Evolutionary conservation across 1,139 yeast species (phyloP).

Genomic region (Kurtzmaniella quercitrusa): DNA sequence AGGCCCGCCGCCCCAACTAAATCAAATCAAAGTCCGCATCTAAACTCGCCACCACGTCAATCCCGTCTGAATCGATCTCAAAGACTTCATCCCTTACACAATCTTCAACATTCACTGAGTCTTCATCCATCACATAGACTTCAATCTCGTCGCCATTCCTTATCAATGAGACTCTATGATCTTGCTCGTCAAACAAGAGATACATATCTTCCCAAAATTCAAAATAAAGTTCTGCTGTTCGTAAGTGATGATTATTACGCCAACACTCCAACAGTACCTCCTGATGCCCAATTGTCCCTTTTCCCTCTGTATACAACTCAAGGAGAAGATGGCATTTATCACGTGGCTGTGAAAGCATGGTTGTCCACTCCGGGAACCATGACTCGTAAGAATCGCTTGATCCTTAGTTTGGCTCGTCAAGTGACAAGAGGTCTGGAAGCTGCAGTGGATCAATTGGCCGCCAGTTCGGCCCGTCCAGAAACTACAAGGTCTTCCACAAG

Average conservation of each 20-base stretch:
- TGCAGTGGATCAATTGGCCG: constrained; percentile 7
- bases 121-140: neutral
- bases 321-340: constrained; percentile 25
- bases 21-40: neutral
- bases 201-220: constrained; percentile 50
- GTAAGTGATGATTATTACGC: constrained; percentile 21
- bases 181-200: constrained; percentile 56
- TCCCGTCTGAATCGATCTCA: neutral
- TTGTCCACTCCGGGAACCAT: constrained; percentile 67
- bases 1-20: neutral
- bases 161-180: constrained; percentile 27
- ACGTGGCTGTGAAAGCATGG: constrained; percentile 72
- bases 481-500: constrained; percentile 8
- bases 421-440: constrained; percentile 44
- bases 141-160: neutral
- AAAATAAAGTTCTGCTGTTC: constrained; percentile 45
- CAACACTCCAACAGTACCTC: constrained; percentile 20
- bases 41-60: neutral
- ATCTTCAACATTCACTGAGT: neutral
- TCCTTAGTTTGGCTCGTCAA: constrained; percentile 68
- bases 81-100: neutral
- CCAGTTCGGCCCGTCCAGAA: neutral
- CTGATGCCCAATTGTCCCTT: constrained; percentile 34
- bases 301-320: constrained; percentile 66
- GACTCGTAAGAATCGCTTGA: constrained; percentile 65